phyloP scores from a whole-genome alignment of 345 rosid species.

The Firmiana major region DNA sequence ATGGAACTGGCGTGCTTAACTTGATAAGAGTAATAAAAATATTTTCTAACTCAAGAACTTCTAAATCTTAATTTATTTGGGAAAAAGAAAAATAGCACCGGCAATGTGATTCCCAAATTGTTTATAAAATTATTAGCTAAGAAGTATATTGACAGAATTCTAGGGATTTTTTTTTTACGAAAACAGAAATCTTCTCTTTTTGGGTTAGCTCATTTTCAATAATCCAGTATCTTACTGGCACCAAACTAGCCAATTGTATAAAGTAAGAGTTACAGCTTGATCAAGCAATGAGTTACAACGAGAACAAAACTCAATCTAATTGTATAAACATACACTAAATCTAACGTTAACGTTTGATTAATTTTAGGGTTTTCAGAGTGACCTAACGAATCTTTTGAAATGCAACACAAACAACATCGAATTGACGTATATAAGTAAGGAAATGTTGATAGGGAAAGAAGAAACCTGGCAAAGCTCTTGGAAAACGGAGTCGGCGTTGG shows the following conservation, averaged over 20 bases:
- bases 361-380: neutral
- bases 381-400: neutral
- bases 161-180: neutral
- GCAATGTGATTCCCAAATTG: neutral
- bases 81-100: neutral
- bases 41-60: too few species aligned
- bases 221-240: neutral
- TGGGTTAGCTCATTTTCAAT: neutral
- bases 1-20: too few species aligned
- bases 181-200: neutral
- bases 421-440: neutral
- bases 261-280: neutral
- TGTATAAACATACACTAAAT: neutral
- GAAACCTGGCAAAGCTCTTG: constrained; percentile 63
- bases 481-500: constrained; percentile 53
- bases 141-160: neutral
- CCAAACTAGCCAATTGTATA: neutral
- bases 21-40: too few species aligned
- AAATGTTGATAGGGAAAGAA: neutral
- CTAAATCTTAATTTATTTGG: constrained; percentile 24
- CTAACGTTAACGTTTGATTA: neutral
- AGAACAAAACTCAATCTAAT: neutral
- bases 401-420: neutral
- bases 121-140: neutral
- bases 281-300: neutral